These are phyloP conservation scores for Emergomyces africanus DNA, from an alignment of 2,329 filamentous ascomycete species.

Conservation along the genomic window DNA sequence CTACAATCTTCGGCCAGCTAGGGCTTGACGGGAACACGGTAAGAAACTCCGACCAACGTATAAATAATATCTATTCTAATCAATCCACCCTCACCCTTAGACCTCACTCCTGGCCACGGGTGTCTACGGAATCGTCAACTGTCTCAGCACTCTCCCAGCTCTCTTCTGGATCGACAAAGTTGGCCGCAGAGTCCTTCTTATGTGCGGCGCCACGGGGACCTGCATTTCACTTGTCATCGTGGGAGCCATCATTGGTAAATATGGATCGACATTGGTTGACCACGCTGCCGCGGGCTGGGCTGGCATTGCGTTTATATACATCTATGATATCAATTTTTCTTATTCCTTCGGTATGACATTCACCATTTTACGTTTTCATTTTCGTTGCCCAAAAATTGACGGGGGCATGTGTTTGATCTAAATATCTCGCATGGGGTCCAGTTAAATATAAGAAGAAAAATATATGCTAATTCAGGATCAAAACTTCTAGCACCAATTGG, in stretches of 20 bases:
- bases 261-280: constrained; percentile 17
- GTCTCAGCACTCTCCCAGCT: constrained; percentile 22
- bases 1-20: constrained; percentile 34
- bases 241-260: constrained; percentile 22
- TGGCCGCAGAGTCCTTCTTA: constrained; percentile 21
- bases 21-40: constrained; percentile 28
- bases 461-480: background rate
- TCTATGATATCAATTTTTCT: constrained; percentile 27
- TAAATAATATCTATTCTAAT: background rate
- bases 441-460: background rate
- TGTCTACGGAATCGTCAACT: constrained; percentile 29
- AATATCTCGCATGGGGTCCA: background rate
- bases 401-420: background rate
- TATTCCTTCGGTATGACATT: constrained; percentile 23
- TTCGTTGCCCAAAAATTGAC: background rate
- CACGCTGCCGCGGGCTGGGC: constrained; percentile 24
- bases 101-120: constrained; percentile 25
- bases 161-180: constrained; percentile 25
- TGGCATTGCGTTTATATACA: constrained; percentile 27
- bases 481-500: constrained; percentile 21
- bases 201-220: constrained; percentile 24
- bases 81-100: constrained; percentile 1
- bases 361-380: background rate
- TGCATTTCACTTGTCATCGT: constrained; percentile 25
- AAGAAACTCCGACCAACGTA: background rate